These are phyloP conservation scores for Prunus armeniaca DNA, from an alignment of 306 rosid species.

Conservation along the genomic window DNA sequence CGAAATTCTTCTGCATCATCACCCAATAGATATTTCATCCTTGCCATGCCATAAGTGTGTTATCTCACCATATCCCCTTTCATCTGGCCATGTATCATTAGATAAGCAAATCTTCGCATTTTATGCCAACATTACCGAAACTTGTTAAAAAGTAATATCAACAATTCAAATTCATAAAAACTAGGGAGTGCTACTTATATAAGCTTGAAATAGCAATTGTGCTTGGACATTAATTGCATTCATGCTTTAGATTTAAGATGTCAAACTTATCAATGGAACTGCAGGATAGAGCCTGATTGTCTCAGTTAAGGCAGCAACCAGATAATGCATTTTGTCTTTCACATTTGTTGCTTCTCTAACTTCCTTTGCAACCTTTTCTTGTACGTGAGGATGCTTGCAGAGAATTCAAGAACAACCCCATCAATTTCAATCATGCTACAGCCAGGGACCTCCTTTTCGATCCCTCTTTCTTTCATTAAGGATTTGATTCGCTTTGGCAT, in stretches of 20 bases:
- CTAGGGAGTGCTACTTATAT: no score
- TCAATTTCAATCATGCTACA: no score
- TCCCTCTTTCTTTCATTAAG: no score
- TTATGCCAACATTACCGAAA: neutral
- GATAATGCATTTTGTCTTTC: slow-evolving; percentile 37
- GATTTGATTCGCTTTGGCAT: no score
- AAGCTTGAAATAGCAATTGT: neutral
- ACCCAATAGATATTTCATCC: slow-evolving; percentile 30
- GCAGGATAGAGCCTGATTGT: slow-evolving; percentile 65
- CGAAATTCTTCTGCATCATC: slow-evolving; percentile 31
- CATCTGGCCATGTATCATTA: slow-evolving; percentile 33
- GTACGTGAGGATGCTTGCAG: no score
- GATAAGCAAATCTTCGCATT: slow-evolving; percentile 21
- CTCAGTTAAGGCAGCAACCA: slow-evolving; percentile 48
- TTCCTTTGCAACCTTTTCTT: slow-evolving; percentile 34
- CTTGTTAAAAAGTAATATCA: neutral
- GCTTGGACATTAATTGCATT: no score
- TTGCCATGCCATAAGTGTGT: slow-evolving; percentile 35
- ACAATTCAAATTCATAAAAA: neutral
- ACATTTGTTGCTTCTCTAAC: slow-evolving; percentile 30
- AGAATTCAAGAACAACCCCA: no score
- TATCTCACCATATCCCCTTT: slow-evolving; percentile 25
- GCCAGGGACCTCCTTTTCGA: no score
- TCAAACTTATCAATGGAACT: slow-evolving; percentile 45
- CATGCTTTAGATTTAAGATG: no score